phyloP scores from a whole-genome alignment of 768 basidiomycete genomes.

The Amanita subjunquillea region DNA sequence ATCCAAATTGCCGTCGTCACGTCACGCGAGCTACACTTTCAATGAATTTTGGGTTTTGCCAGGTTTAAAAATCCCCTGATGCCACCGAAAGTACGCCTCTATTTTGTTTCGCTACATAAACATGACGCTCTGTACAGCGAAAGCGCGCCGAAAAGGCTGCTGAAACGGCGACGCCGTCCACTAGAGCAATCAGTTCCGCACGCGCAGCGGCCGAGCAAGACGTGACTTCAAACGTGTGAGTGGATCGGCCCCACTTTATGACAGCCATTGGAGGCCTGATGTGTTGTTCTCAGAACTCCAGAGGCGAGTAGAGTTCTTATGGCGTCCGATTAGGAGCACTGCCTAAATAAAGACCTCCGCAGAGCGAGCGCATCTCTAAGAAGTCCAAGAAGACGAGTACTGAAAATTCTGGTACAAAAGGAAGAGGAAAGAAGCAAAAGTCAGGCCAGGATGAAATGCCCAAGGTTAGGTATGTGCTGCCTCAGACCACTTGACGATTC shows the following conservation, averaged over 20 bases:
- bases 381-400: constrained; percentile 25
- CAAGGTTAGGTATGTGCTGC: not conserved
- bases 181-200: constrained; percentile 36
- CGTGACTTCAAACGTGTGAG: not conserved
- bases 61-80: constrained; percentile 13
- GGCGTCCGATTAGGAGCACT: not conserved
- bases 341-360: not conserved
- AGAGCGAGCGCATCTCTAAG: constrained; percentile 16
- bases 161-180: constrained; percentile 22
- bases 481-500: not conserved
- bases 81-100: constrained; percentile 25
- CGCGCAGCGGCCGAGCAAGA: constrained; percentile 11
- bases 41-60: not conserved
- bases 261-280: not conserved
- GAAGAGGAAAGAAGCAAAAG: constrained; percentile 7
- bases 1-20: constrained; percentile 2
- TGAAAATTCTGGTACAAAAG: constrained; percentile 7
- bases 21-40: constrained; percentile 16
- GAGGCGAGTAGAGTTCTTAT: not conserved
- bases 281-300: not conserved
- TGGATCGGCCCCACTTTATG: not conserved
- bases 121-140: constrained; percentile 27
- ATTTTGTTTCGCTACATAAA: not conserved
- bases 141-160: constrained; percentile 41
- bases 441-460: not conserved